These are phyloP conservation scores for Vicia villosa DNA, from an alignment of 306 rosid genomes.

Conservation along the genomic window DNA sequence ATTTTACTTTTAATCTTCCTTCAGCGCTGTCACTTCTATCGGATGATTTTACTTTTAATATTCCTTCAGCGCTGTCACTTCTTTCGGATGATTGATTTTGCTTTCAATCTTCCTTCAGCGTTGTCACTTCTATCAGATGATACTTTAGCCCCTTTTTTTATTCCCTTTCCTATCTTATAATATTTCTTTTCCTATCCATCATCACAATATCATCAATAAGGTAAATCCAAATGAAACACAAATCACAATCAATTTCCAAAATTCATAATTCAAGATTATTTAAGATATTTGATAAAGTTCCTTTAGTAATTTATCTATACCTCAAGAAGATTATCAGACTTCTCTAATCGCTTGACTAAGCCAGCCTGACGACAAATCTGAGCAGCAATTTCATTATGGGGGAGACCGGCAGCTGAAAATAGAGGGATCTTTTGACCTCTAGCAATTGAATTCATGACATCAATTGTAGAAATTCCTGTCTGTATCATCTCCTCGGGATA, in stretches of 20 bases:
- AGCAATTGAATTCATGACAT: conserved; percentile 99
- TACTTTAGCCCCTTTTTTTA: background rate
- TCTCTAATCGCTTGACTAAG: conserved; percentile 94
- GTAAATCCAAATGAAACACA: conserved; percentile 15
- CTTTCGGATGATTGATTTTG: background rate
- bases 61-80: conserved; percentile 1
- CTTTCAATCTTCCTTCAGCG: background rate
- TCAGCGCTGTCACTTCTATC: conserved; percentile 3
- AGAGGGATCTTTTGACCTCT: conserved; percentile 99
- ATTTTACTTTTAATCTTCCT: conserved; percentile 12
- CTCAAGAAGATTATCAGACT: conserved; percentile 88
- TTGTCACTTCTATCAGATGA: background rate
- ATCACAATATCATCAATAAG: background rate
- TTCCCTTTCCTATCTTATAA: background rate
- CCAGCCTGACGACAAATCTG: conserved; percentile 99
- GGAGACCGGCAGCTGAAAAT: conserved; percentile 99
- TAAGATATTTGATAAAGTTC: conserved; percentile 24
- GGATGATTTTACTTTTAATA: background rate
- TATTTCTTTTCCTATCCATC: conserved; percentile 11
- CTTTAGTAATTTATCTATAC: conserved; percentile 42
- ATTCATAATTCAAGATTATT: conserved; percentile 19
- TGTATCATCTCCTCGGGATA: conserved; percentile 99
- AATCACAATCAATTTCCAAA: conserved; percentile 1
- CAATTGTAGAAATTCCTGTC: conserved; percentile 98
- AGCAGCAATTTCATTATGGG: conserved; percentile 99